Conservation (phyloP, 2,329 filamentous ascomycete species). For the Madurella fahalii region DNA sequence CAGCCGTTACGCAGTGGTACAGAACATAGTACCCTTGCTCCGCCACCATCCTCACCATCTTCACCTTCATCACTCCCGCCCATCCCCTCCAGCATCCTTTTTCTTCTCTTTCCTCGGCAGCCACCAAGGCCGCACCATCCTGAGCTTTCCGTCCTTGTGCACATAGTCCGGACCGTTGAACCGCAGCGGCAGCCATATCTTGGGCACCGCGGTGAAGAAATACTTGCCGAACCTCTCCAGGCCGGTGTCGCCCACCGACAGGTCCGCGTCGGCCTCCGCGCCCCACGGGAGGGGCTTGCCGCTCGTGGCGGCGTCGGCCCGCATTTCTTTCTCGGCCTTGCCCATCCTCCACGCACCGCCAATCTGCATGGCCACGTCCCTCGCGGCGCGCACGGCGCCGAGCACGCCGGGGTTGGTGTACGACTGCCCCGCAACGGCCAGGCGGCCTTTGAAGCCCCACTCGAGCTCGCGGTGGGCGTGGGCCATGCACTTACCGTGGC, state of each 20-base stretch:
- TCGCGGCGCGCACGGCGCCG: slow-evolving; percentile 48
- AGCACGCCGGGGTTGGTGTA: slow-evolving; percentile 51
- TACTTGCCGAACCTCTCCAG: slow-evolving; percentile 28
- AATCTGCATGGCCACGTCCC: slow-evolving; percentile 41
- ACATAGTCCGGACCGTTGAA: slow-evolving; percentile 5
- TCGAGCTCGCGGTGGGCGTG: slow-evolving; percentile 52
- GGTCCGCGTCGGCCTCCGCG: background rate
- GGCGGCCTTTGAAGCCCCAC: slow-evolving; percentile 53
- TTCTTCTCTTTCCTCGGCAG: too few species aligned
- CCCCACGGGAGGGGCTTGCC: too few species aligned
- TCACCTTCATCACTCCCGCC: too few species aligned
- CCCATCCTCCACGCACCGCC: slow-evolving; percentile 19
- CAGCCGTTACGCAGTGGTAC: too few species aligned
- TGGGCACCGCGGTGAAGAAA: background rate
- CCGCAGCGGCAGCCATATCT: slow-evolving; percentile 9
- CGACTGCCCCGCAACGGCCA: slow-evolving; percentile 60
- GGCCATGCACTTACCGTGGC: slow-evolving; percentile 63
- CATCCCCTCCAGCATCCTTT: too few species aligned
- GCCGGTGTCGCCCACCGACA: slow-evolving; percentile 32
- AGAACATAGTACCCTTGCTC: too few species aligned
- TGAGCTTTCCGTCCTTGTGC: background rate
- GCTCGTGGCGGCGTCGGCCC: too few species aligned
- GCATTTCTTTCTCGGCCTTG: background rate
- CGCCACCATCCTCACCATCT: too few species aligned
- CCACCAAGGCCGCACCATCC: background rate